Evolutionary conservation across 1,284 basidiomycete genomes (phyloP).

Genomic region (Moesziomyces antarcticus): DNA sequence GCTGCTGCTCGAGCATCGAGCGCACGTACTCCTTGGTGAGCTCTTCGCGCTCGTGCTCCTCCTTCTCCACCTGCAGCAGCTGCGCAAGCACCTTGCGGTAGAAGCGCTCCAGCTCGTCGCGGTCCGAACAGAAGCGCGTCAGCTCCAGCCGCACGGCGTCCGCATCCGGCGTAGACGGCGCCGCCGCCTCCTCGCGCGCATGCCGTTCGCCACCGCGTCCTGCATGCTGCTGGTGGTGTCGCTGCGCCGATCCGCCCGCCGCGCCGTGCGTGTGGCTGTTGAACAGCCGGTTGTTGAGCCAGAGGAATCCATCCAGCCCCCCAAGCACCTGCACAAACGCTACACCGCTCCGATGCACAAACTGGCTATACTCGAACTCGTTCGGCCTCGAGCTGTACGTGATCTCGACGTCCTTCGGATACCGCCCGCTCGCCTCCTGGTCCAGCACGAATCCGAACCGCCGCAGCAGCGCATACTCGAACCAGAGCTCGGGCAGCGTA

Average conservation of each 20-base stretch:
- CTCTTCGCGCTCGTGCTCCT: slow-evolving; percentile 17
- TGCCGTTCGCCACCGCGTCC: not conserved
- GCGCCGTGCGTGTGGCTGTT: slow-evolving; percentile 42
- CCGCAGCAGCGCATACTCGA: slow-evolving; percentile 63
- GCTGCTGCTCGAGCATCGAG: slow-evolving; percentile 11
- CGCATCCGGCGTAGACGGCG: slow-evolving; percentile 28
- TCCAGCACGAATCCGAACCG: slow-evolving; percentile 65
- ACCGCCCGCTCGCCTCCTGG: slow-evolving; percentile 60
- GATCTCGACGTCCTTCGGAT: slow-evolving; percentile 55
- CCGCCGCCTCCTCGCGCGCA: not conserved
- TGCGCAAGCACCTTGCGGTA: slow-evolving; percentile 48
- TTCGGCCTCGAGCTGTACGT: slow-evolving; percentile 63
- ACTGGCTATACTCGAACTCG: slow-evolving; percentile 64
- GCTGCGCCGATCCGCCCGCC: not conserved
- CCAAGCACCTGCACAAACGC: slow-evolving; percentile 66
- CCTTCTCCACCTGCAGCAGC: slow-evolving; percentile 37
- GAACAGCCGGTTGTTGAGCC: slow-evolving; percentile 65
- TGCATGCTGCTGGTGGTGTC: slow-evolving; percentile 5
- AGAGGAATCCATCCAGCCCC: slow-evolving; percentile 62
- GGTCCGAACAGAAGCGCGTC: slow-evolving; percentile 52
- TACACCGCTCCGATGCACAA: slow-evolving; percentile 63
- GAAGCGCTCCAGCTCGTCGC: slow-evolving; percentile 50
- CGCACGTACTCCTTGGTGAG: slow-evolving; percentile 17
- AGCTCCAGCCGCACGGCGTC: slow-evolving; percentile 54
- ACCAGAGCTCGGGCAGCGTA: slow-evolving; percentile 54